A percentile compares a stretch with the other conserved stretches of the same genome.
phyloP scores from a whole-genome alignment of 75 land plant species.

The Adiantum capillusveneris region DNA sequence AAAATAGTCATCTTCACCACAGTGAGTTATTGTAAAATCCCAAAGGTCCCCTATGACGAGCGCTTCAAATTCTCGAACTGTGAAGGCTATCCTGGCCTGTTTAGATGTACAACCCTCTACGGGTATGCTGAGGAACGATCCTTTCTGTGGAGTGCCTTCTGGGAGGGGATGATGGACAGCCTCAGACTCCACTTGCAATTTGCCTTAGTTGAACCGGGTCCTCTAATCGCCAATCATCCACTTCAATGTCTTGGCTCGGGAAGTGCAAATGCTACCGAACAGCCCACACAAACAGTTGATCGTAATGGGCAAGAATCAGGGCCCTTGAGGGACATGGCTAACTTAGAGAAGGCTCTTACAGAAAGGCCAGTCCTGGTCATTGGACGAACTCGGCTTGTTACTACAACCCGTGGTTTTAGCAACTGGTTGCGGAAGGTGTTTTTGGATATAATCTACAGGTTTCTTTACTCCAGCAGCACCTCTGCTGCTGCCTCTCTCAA shows the following conservation, averaged over 20 bases:
- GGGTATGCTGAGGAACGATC: slow-evolving; percentile 18
- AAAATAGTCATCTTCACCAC: slow-evolving; percentile 47
- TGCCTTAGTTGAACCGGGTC: background rate
- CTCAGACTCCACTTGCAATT: background rate
- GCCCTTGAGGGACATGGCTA: background rate
- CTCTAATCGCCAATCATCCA: background rate
- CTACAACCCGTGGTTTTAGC: background rate
- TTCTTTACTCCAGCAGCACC: slow-evolving; percentile 8
- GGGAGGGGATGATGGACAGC: background rate
- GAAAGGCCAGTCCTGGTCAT: background rate
- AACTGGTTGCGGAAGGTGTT: background rate
- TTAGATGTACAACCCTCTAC: slow-evolving; percentile 21
- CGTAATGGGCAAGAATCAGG: background rate
- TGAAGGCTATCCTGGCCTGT: slow-evolving; percentile 17
- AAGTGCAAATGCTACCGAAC: background rate
- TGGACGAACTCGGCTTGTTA: background rate
- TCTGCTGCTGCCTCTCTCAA: background rate
- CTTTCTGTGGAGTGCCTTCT: slow-evolving; percentile 4
- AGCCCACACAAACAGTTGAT: background rate
- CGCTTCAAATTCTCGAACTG: slow-evolving; percentile 11
- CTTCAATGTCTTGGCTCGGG: background rate
- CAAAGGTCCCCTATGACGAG: slow-evolving; percentile 15
- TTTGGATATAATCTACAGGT: slow-evolving; percentile 3
- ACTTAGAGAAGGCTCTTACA: background rate
- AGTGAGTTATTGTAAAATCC: slow-evolving; percentile 24